Conservation (phyloP, 2,329 filamentous ascomycete genomes). For the Capronia coronata region DNA sequence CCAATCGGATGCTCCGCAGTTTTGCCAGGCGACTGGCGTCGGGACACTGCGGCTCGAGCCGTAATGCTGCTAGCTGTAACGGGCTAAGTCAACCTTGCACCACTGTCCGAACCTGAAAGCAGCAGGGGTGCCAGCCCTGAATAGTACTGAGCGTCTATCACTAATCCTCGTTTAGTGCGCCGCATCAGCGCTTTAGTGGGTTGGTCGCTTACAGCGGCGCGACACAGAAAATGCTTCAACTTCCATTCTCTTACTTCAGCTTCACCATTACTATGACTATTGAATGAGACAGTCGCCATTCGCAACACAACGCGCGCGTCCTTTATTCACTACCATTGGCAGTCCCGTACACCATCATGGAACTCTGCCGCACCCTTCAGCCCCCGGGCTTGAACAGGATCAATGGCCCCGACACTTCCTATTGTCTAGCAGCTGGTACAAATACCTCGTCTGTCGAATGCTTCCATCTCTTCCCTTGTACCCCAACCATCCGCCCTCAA, state of each 20-base stretch:
- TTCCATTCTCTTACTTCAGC: background rate
- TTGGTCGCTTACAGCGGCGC: background rate
- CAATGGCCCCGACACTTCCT: constrained; percentile 2
- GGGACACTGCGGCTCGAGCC: background rate
- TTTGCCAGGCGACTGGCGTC: background rate
- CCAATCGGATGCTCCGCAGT: background rate
- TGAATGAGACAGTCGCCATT: constrained; percentile 1
- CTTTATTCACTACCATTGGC: constrained; percentile 5
- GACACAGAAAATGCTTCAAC: constrained; percentile 16
- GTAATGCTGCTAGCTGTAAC: background rate
- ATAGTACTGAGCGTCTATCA: too few species aligned
- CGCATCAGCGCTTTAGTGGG: background rate
- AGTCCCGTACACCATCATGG: constrained; percentile 1
- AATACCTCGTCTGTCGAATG: constrained; percentile 13
- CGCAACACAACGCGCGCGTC: background rate
- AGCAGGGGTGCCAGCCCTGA: background rate
- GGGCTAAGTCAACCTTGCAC: background rate
- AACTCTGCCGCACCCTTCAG: constrained; percentile 2
- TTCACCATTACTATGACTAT: background rate
- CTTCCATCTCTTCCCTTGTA: constrained; percentile 16
- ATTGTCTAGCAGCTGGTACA: constrained; percentile 8
- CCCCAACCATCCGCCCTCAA: constrained; percentile 3
- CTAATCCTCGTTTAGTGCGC: too few species aligned
- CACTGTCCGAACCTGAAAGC: background rate
- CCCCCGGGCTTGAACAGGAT: constrained; percentile 8